Conservation (phyloP, 2,329 filamentous ascomycete species). For the Ophiocordyceps camponoti-leonardi region DNA sequence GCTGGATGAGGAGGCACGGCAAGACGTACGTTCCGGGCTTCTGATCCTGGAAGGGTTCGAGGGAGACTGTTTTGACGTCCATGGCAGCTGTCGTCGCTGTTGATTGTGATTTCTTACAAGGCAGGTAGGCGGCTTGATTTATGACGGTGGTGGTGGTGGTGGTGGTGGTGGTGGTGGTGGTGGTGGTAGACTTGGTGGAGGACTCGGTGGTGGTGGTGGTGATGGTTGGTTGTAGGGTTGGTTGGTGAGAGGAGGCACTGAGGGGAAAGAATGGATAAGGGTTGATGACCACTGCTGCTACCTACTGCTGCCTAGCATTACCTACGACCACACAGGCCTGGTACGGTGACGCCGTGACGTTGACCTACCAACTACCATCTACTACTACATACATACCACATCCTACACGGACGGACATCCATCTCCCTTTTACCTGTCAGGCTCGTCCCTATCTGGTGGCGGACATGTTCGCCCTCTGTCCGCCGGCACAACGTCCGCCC, state of each 20-base stretch:
- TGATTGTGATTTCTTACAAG: too few relatives aligned
- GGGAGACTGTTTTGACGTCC: slow-evolving; percentile 58
- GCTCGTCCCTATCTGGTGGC: neutral
- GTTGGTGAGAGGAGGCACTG: neutral
- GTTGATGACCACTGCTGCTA: too few relatives aligned
- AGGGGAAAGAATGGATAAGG: too few relatives aligned
- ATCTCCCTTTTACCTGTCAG: too few relatives aligned
- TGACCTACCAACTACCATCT: neutral
- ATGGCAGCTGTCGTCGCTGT: slow-evolving; percentile 28
- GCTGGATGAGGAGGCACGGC: slow-evolving; percentile 1
- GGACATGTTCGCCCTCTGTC: neutral
- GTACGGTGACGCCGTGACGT: too few relatives aligned
- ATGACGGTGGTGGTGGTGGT: neutral
- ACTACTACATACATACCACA: neutral
- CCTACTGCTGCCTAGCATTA: too few relatives aligned
- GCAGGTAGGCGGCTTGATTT: too few relatives aligned
- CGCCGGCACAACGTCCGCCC: neutral
- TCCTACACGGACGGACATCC: neutral
- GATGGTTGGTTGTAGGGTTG: neutral
- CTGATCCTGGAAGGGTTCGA: slow-evolving; percentile 84
- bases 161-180: too few relatives aligned
- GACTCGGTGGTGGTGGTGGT: neutral
- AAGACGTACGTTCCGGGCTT: slow-evolving; percentile 92
- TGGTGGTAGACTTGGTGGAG: too few relatives aligned
- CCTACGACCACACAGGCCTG: too few relatives aligned